phyloP scores from a whole-genome alignment of 495 filamentous ascomycete genomes.

The Podospora conica region DNA sequence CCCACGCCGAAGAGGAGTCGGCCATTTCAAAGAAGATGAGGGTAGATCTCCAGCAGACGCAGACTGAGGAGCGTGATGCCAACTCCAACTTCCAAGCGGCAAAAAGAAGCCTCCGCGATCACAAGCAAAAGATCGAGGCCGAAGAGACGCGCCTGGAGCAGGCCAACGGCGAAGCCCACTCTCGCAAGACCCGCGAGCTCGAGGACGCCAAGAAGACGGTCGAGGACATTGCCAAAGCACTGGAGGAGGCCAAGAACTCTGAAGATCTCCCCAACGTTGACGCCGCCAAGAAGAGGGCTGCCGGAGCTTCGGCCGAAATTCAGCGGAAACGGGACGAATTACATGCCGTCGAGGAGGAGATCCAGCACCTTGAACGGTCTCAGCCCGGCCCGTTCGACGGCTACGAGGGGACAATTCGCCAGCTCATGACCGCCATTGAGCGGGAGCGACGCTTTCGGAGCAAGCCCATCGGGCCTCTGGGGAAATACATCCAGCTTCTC shows the following conservation, averaged over 20 bases:
- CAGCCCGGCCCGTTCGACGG: slow-evolving; percentile 30
- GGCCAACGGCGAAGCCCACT: slow-evolving; percentile 45
- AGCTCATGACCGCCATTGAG: slow-evolving; percentile 60
- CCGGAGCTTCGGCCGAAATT: slow-evolving; percentile 30
- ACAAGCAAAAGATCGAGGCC: slow-evolving; percentile 33
- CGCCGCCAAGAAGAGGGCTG: slow-evolving; percentile 39
- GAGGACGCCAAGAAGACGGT: slow-evolving; percentile 46
- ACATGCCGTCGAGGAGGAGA: slow-evolving; percentile 36
- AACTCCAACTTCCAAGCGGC: slow-evolving; percentile 30
- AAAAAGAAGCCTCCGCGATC: slow-evolving; percentile 29
- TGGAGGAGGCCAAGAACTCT: slow-evolving; percentile 31
- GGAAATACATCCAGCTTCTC: slow-evolving; percentile 62
- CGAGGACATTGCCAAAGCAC: slow-evolving; percentile 34
- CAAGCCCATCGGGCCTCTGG: slow-evolving; percentile 80
- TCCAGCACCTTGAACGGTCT: slow-evolving; percentile 27
- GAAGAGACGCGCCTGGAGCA: slow-evolving; percentile 47
- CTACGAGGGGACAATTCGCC: slow-evolving; percentile 56
- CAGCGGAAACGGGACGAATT: slow-evolving; percentile 45
- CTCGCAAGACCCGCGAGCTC: slow-evolving; percentile 34
- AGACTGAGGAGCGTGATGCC: slow-evolving; percentile 45
- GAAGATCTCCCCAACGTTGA: slow-evolving; percentile 29
- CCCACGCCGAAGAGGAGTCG: slow-evolving; percentile 32
- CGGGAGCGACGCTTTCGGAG: slow-evolving; percentile 58
- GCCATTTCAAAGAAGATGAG: slow-evolving; percentile 29
- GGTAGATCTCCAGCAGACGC: slow-evolving; percentile 25